Base-by-base conservation (phyloP, 805 yeast species). In the Pichia californica region DNA sequence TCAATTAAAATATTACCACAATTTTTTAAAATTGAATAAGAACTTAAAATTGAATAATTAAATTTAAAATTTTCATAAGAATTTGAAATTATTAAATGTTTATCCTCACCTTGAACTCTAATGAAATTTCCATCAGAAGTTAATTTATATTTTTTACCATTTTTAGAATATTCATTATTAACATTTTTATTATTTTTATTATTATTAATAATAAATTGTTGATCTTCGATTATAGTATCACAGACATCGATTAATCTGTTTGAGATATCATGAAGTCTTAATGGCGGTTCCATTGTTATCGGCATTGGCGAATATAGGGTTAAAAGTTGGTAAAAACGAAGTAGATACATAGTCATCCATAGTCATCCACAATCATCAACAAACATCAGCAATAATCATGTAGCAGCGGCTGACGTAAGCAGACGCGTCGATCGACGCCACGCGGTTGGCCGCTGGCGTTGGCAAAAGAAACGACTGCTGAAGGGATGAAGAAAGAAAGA, bases 121-220 rank as follows among this genome's bases (percentile, higher is more conserved):
- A 71, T 72, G 52, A 74, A 75, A 35, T 62, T 61, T 44, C 74
- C 73, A 52, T 70, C 67, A 25, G 48, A 47, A 38, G 73, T 70
- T 41, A 71, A 67, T 39, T 69, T 67, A 54, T 74, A 76, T 50
- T 68, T 70, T 41, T 77, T 58, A 10, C 79, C 79, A 43, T 70
- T 70, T 45, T 65, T 67, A 10, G 48, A 39, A 41, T 47, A 57
- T n/a, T 46, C 52, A 25, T 50, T 47, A 44, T 59, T 56, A 49
- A n/a, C 79, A 43, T 70, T 70, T 45, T 65, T 67, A 10, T 47
- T 38, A 41, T 47, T 56, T n/a, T 46, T 51, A 25, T 50, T 47
- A 44, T 59, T 56, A 49, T n/a, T n/a, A 19, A 30, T n/a, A 4
- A 7, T 23, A 23, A 30, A 16, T 43, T 42, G 41, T 57, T 63